These are phyloP conservation scores for Blyttiomyces sp. DNA, from an alignment of 371 early-diverging fungal genomes.

Conservation along the genomic window DNA sequence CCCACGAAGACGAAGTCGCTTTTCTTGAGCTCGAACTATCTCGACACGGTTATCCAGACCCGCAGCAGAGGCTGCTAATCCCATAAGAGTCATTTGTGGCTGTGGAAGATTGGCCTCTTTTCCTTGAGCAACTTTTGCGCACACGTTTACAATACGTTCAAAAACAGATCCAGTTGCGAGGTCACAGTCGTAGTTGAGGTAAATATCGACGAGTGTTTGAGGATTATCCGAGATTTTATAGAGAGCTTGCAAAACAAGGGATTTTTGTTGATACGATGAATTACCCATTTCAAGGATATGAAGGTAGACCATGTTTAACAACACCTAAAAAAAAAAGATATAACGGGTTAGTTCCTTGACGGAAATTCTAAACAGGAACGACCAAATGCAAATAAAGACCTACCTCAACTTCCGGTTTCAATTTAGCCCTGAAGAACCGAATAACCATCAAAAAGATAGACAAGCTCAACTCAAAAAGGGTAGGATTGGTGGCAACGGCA, in stretches of 20 bases:
- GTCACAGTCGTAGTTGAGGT: slow-evolving; percentile 61
- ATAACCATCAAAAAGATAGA: slow-evolving; percentile 78
- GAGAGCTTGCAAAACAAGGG: slow-evolving; percentile 45
- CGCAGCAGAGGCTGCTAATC: slow-evolving; percentile 8
- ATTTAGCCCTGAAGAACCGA: slow-evolving; percentile 58
- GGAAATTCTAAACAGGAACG: slow-evolving; percentile 25
- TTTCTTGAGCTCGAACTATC: slow-evolving; percentile 35
- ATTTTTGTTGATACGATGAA: slow-evolving; percentile 47
- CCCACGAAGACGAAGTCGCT: slow-evolving; percentile 30
- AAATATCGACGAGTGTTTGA: slow-evolving; percentile 52
- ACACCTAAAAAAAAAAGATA: slow-evolving; percentile 15
- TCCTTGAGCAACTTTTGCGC: slow-evolving; percentile 43
- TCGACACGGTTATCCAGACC: slow-evolving; percentile 29
- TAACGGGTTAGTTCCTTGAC: background rate
- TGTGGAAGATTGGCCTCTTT: slow-evolving; percentile 14
- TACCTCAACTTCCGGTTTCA: slow-evolving; percentile 76
- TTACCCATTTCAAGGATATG: slow-evolving; percentile 64
- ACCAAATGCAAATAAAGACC: background rate
- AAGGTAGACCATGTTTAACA: slow-evolving; percentile 68
- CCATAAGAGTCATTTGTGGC: slow-evolving; percentile 16
- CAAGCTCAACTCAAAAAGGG: slow-evolving; percentile 76
- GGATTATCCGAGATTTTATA: slow-evolving; percentile 47
- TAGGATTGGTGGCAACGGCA: slow-evolving; percentile 68
- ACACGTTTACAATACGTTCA: slow-evolving; percentile 44
- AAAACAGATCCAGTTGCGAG: slow-evolving; percentile 39